Conservation (phyloP, 768 basidiomycete genomes). For the Calocybe indica region DNA sequence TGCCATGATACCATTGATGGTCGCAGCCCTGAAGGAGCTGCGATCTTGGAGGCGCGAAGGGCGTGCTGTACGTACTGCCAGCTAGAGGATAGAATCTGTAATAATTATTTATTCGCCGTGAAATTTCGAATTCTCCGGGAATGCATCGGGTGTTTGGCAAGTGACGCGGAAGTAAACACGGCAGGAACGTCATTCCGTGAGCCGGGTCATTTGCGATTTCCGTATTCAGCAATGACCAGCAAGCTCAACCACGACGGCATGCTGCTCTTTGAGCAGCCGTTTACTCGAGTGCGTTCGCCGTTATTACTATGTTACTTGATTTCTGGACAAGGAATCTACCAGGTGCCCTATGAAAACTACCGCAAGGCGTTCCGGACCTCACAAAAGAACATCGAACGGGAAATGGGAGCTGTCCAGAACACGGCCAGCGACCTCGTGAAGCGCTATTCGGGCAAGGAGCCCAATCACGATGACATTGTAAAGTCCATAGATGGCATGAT, state of each 20-base stretch:
- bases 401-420: constrained; percentile 55
- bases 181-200: no score
- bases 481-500: constrained; percentile 74
- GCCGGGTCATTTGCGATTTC: no score
- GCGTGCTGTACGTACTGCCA: constrained; percentile 3
- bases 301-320: not conserved
- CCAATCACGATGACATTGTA: constrained; percentile 41
- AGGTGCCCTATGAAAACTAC: constrained; percentile 91
- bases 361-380: constrained; percentile 82
- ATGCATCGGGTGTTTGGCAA: no score
- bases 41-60: constrained; percentile 48
- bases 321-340: constrained; percentile 2
- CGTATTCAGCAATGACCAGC: constrained; percentile 26
- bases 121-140: no score
- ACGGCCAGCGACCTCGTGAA: constrained; percentile 55
- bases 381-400: constrained; percentile 78
- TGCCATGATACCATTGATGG: constrained; percentile 74
- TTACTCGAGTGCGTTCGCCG: constrained; percentile 50
- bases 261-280: constrained; percentile 81
- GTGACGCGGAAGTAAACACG: no score
- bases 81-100: not conserved
- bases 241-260: constrained; percentile 70
- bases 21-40: constrained; percentile 71
- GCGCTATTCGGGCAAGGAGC: constrained; percentile 31
- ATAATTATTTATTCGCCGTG: no score